A percentile compares a stretch with the other conserved stretches of the same genome.
Evolutionary conservation across 176 grass and related monocot genomes (phyloP).

Genomic region (Carex cristatella): DNA sequence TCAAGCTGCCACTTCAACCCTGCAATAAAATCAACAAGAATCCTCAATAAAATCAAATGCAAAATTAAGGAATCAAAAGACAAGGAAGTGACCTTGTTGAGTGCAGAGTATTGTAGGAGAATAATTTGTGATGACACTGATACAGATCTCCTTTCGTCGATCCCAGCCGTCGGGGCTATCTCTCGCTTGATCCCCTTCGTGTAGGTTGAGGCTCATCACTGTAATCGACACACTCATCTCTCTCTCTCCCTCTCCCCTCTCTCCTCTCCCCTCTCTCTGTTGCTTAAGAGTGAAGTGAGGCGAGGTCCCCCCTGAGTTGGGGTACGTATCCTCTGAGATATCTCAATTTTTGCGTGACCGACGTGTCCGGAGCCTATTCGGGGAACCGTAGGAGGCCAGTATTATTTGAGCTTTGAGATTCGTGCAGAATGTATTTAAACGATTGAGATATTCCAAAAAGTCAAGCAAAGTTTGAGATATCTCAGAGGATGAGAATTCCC

Average conservation of each 20-base stretch:
- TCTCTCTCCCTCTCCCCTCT: conserved; percentile 9
- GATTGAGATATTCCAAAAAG: no score
- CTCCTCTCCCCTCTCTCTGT: neutral
- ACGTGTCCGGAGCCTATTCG: no score
- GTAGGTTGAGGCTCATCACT: conserved; percentile 86
- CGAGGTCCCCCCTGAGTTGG: neutral
- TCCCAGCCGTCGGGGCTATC: conserved; percentile 87
- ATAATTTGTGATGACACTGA: conserved; percentile 94
- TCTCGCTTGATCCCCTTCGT: conserved; percentile 64
- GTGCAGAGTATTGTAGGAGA: conserved; percentile 89
- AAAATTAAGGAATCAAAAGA: conserved; percentile 9
- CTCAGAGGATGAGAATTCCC: neutral
- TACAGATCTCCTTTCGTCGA: conserved; percentile 79
- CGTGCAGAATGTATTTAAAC: no score
- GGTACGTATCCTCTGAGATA: no score
- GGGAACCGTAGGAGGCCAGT: no score
- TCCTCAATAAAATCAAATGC: neutral
- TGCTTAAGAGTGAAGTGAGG: neutral
- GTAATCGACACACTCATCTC: conserved; percentile 81
- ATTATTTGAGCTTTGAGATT: no score
- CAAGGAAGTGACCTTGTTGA: conserved; percentile 59
- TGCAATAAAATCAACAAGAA: conserved; percentile 27
- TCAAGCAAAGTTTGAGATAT: no score
- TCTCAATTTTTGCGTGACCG: no score
- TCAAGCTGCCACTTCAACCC: conserved; percentile 93